A percentile compares a stretch with the other conserved stretches of the same genome.
phyloP scores from a whole-genome alignment of 148 eudicot genomes.

The Chenopodium quinoa region DNA sequence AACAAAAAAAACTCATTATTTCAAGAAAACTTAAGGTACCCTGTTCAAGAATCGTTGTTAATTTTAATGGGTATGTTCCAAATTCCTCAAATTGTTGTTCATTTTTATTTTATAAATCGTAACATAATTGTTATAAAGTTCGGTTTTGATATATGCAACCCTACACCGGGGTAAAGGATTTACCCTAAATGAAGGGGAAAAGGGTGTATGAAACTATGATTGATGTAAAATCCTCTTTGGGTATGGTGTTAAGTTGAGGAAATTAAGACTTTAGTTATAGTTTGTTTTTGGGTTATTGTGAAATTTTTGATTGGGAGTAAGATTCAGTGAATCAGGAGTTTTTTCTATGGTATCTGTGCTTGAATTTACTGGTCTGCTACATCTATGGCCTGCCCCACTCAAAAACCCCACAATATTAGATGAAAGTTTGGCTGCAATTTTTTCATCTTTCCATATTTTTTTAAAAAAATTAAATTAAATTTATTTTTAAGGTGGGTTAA shows the following conservation, averaged over 20 bases:
- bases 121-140: background rate
- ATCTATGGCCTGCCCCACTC: constrained; percentile 26
- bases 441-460: background rate
- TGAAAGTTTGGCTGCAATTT: background rate
- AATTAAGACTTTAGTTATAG: background rate
- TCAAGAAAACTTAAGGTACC: constrained; percentile 21
- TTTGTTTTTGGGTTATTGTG: constrained; percentile 20
- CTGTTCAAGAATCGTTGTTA: constrained; percentile 24
- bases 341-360: constrained; percentile 25
- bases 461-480: background rate
- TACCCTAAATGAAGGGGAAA: background rate
- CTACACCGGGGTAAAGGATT: background rate
- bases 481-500: constrained; percentile 1
- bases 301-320: constrained; percentile 20
- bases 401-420: constrained; percentile 17
- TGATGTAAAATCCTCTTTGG: constrained; percentile 12
- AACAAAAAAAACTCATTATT: background rate
- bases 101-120: background rate
- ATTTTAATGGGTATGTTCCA: constrained; percentile 38
- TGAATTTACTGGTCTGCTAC: constrained; percentile 4
- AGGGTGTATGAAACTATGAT: background rate
- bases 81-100: constrained; percentile 15
- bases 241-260: constrained; percentile 19
- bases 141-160: too few species aligned
- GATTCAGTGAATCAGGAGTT: constrained; percentile 31